Evolutionary conservation across 306 rosid species (phyloP), one percentile per base, ranked within the genome.

Genomic region (Gastrolobium bilobum): DNA sequence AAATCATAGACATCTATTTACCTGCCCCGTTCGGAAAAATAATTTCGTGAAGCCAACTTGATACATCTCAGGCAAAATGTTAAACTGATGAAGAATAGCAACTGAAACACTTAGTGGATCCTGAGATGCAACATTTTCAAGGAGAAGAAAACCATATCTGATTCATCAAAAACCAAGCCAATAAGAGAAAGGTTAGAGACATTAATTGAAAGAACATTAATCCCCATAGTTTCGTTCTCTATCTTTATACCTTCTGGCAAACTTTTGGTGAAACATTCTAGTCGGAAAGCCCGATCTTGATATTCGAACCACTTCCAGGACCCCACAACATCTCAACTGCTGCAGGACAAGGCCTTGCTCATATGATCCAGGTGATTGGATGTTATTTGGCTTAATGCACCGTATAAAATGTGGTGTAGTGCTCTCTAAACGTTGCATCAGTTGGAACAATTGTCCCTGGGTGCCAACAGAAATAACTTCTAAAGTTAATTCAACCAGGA

Each of bases 21-120:
- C 99, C 99, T 96, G 99, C 78, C 99, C 98, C 47, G 99, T 83
- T 82, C 99, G 94, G 91, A 96, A 96, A 81, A 96, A 96, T 84
- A 95, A 81, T 78, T 95, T 95, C 63, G 98, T 96, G 87, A 85
- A 96, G 88, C 99, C 99, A 86, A 96, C 99, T 93, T 96, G 99
- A 84, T 87, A 96, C 99, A 96, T 91, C 68, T 96, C 99, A 10
- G 98, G 97, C 87, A 90, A 85, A 78, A 96, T 93, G 86, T 91
- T 87, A 85, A 96, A 96, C 88, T 93, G 99, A 44, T 96, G 98
- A 91, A 96, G 99, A 86, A 96, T 93, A 43, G 99, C 96, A 48
- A 96, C 99, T 7, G 99, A 96, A 85, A 93, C 98, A 71, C 97
- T 88, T 9, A 96, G 96, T 43, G 99, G 97, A 80, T 96, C 98